Conservation (phyloP, 257 asterid species). For the Solanum ahanhuiri region DNA sequence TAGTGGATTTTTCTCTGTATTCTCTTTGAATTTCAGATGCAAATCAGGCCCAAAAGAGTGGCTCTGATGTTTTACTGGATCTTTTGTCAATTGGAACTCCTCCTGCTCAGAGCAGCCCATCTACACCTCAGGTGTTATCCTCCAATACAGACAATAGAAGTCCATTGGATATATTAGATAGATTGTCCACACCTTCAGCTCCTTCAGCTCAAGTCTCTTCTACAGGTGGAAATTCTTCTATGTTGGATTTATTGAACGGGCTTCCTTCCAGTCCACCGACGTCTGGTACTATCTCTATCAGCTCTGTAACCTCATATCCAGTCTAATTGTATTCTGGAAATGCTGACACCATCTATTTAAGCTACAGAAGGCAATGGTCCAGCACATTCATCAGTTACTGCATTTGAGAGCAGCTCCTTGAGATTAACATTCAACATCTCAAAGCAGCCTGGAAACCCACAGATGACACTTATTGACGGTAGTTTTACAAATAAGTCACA, state of each 20-base stretch:
- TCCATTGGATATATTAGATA: slow-evolving; percentile 39
- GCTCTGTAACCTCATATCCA: slow-evolving; percentile 2
- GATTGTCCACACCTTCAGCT: slow-evolving; percentile 42
- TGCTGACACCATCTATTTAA: slow-evolving; percentile 9
- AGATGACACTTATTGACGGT: slow-evolving; percentile 72
- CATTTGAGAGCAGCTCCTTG: slow-evolving; percentile 73
- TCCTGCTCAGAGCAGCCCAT: slow-evolving; percentile 46
- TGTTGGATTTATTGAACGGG: slow-evolving; percentile 79
- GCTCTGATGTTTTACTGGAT: slow-evolving; percentile 67
- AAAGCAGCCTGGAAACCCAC: slow-evolving; percentile 67
- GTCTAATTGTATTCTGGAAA: not conserved
- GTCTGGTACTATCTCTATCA: slow-evolving; percentile 39
- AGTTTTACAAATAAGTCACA: slow-evolving; percentile 62
- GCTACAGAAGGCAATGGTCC: slow-evolving; percentile 57
- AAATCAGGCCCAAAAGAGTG: slow-evolving; percentile 48
- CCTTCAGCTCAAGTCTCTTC: slow-evolving; percentile 34
- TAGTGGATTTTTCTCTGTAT: not conserved
- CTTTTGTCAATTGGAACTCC: slow-evolving; percentile 84
- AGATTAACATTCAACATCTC: slow-evolving; percentile 64
- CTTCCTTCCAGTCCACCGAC: slow-evolving; percentile 46
- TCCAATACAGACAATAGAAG: slow-evolving; percentile 42
- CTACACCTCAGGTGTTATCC: slow-evolving; percentile 42
- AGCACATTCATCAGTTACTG: slow-evolving; percentile 60
- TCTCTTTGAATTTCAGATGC: slow-evolving; percentile 34
- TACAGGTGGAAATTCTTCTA: slow-evolving; percentile 49